Conservation (phyloP, 768 basidiomycete species). For the Lactifluus pinguis region DNA sequence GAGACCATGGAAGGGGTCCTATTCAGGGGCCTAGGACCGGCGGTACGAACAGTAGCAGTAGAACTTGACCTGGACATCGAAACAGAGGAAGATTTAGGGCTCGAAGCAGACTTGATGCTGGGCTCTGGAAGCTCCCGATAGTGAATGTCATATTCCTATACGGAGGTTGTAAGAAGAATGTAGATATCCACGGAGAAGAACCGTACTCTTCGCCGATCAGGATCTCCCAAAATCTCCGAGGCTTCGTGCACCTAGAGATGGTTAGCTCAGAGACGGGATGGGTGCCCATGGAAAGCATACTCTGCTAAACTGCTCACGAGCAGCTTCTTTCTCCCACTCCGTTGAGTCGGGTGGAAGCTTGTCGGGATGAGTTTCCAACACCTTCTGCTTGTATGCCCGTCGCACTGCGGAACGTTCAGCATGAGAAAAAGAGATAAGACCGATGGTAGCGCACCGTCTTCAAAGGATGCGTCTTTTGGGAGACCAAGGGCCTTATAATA, state of each 20-base stretch:
- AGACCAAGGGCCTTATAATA: slow-evolving; percentile 11
- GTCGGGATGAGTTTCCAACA: slow-evolving; percentile 66
- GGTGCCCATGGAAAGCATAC: slow-evolving; percentile 29
- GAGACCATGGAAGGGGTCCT: slow-evolving; percentile 11
- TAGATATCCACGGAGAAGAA: background rate
- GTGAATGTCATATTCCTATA: slow-evolving; percentile 19
- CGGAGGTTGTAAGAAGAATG: background rate
- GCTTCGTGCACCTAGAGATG: slow-evolving; percentile 48
- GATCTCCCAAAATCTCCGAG: slow-evolving; percentile 50
- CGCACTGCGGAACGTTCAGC: slow-evolving; percentile 36
- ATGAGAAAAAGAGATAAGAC: background rate
- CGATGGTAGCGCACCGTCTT: slow-evolving; percentile 5
- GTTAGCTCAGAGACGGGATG: slow-evolving; percentile 19
- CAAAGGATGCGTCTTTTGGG: background rate
- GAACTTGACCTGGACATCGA: slow-evolving; percentile 11
- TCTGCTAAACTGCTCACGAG: slow-evolving; percentile 52
- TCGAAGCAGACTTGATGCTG: slow-evolving; percentile 6
- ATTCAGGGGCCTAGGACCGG: background rate
- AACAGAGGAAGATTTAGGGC: slow-evolving; percentile 7
- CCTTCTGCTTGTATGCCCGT: slow-evolving; percentile 57
- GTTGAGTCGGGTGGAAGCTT: slow-evolving; percentile 50
- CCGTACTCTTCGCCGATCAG: slow-evolving; percentile 45
- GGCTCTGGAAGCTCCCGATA: slow-evolving; percentile 9
- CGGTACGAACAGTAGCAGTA: slow-evolving; percentile 5
- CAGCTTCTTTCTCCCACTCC: slow-evolving; percentile 41